Conservation (phyloP, 345 rosid species). For the Lepidium didymum region DNA sequence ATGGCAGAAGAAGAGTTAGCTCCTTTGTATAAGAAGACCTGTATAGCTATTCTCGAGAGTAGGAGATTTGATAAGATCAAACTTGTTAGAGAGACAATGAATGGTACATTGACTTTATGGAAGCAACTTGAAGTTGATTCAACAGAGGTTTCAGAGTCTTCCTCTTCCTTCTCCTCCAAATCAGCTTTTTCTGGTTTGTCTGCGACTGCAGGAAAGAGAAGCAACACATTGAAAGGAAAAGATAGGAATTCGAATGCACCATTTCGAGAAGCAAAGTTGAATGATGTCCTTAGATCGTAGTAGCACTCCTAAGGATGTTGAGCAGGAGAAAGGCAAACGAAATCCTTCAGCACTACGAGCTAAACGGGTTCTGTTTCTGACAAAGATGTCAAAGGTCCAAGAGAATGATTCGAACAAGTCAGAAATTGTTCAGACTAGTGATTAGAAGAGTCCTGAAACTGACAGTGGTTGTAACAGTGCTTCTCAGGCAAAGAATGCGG, state of each 20-base stretch:
- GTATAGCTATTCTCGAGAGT: conserved; percentile 45
- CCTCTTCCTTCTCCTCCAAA: conserved; percentile 35
- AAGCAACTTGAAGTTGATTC: conserved; percentile 48
- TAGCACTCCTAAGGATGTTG: background rate
- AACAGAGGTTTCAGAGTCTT: conserved; percentile 33
- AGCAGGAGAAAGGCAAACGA: conserved; percentile 24
- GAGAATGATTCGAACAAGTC: conserved; percentile 35
- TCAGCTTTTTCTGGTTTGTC: conserved; percentile 15
- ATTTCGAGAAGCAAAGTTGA: background rate
- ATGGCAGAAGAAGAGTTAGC: conserved; percentile 52
- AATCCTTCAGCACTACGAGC: conserved; percentile 29
- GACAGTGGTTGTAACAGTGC: conserved; percentile 3
- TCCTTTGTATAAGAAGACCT: conserved; percentile 39
- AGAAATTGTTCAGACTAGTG: conserved; percentile 51
- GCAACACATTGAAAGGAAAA: conserved; percentile 25
- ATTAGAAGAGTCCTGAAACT: conserved; percentile 34
- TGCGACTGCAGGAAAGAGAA: conserved; percentile 1
- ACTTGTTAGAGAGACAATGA: conserved; percentile 87
- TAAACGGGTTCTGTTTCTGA: conserved; percentile 39
- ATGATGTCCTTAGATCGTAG: background rate
- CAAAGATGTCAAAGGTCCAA: conserved; percentile 26
- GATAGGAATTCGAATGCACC: conserved; percentile 27
- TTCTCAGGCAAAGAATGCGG: conserved; percentile 31
- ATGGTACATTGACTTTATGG: conserved; percentile 66
- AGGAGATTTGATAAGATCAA: conserved; percentile 89